Evolutionary conservation across 805 yeast species (phyloP).

Genomic region (Sugiyamaella boreocaroliniensis): DNA sequence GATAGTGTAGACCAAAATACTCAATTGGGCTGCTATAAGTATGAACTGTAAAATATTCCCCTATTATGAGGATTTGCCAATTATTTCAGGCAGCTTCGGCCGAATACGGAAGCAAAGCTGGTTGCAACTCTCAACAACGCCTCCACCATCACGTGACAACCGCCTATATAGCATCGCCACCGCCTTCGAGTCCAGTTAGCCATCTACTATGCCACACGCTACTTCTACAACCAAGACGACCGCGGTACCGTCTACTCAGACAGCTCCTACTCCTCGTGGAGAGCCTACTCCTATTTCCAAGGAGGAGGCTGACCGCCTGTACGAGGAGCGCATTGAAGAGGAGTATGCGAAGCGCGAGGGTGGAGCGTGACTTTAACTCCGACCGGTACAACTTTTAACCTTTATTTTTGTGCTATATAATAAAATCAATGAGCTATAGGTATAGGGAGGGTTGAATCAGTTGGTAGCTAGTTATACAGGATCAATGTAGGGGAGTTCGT

Average conservation of each 20-base stretch:
- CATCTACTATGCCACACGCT: neutral
- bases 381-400: neutral
- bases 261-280: neutral
- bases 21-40: no score
- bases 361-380: conserved; percentile 17
- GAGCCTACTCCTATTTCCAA: neutral
- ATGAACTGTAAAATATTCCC: no score
- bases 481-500: no score
- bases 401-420: no score
- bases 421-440: no score
- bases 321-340: conserved; percentile 32
- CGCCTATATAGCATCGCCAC: neutral
- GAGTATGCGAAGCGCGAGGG: conserved; percentile 41
- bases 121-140: no score
- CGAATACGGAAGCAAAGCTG: no score
- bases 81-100: no score
- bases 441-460: no score
- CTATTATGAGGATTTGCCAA: no score
- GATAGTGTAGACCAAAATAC: no score
- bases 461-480: no score
- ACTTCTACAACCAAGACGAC: neutral
- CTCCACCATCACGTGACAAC: neutral
- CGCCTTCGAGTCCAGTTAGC: neutral
- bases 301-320: conserved; percentile 16
- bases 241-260: neutral